Conservation (phyloP, 306 rosid genomes). For the Fragaria nilgerrensis region DNA sequence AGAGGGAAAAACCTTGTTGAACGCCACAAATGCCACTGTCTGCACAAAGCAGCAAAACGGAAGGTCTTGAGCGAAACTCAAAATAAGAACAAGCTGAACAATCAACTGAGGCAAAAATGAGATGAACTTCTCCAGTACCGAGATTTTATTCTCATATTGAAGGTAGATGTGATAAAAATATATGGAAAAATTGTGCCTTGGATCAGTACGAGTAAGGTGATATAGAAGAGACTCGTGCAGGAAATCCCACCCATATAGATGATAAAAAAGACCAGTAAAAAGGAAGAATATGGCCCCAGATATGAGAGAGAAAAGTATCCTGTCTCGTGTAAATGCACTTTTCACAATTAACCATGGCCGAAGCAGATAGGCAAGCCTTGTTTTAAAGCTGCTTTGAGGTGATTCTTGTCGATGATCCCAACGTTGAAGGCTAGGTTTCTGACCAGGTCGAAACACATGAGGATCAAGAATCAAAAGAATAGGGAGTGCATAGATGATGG, state of each 20-base stretch:
- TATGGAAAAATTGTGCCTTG: constrained; percentile 89
- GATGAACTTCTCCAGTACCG: constrained; percentile 70
- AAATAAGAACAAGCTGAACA: constrained; percentile 77
- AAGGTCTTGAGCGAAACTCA: constrained; percentile 66
- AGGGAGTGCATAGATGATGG: constrained; percentile 76
- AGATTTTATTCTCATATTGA: constrained; percentile 52
- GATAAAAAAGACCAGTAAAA: constrained; percentile 61
- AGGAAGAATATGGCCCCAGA: constrained; percentile 65
- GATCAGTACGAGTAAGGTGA: constrained; percentile 90
- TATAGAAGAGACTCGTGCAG: constrained; percentile 79
- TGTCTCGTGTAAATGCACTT: constrained; percentile 53
- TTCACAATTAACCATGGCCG: constrained; percentile 42
- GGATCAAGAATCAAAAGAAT: constrained; percentile 81
- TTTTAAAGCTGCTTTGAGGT: constrained; percentile 26
- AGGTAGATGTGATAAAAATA: constrained; percentile 92
- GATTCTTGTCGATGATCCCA: constrained; percentile 52
- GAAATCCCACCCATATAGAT: constrained; percentile 81
- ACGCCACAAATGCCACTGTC: constrained; percentile 87
- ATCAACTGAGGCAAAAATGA: constrained; percentile 83
- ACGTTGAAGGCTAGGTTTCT: constrained; percentile 56
- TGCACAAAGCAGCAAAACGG: constrained; percentile 79
- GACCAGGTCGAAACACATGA: constrained; percentile 50
- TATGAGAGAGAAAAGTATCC: constrained; percentile 66
- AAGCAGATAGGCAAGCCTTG: constrained; percentile 27
- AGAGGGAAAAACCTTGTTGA: constrained; percentile 62